phyloP scores from a whole-genome alignment of 257 asterid genomes.

The Handroanthus guayacan region DNA sequence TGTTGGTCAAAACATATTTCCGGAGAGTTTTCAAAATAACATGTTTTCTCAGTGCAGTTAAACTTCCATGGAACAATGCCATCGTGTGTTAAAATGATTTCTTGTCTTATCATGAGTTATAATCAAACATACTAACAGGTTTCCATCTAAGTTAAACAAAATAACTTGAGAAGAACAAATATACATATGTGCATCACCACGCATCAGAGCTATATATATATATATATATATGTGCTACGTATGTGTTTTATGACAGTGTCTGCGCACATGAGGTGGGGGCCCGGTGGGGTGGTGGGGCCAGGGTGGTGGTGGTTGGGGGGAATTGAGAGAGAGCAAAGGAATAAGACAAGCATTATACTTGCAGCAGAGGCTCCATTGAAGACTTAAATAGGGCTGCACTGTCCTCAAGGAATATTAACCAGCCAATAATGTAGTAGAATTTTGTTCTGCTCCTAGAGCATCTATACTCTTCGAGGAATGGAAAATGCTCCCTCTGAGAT shows the following conservation, averaged over 20 bases:
- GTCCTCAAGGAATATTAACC: slow-evolving; percentile 92
- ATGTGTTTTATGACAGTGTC: neutral
- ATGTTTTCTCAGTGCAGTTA: slow-evolving; percentile 5
- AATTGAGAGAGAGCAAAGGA: slow-evolving; percentile 30
- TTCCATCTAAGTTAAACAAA: neutral
- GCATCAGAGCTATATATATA: neutral
- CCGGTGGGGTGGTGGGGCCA: neutral
- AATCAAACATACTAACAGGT: neutral
- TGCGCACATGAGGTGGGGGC: neutral
- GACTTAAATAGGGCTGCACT: slow-evolving; percentile 80
- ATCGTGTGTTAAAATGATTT: neutral
- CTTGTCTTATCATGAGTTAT: neutral
- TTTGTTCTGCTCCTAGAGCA: slow-evolving; percentile 95
- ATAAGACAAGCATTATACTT: slow-evolving; percentile 55
- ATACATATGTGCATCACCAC: neutral
- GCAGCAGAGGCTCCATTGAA: slow-evolving; percentile 89
- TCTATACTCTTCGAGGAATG: slow-evolving; percentile 84
- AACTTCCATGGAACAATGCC: neutral
- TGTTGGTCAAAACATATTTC: slow-evolving; percentile 11
- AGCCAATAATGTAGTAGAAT: slow-evolving; percentile 88
- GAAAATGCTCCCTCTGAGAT: slow-evolving; percentile 87
- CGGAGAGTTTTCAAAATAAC: neutral
- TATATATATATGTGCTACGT: neutral
- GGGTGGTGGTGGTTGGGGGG: neutral
- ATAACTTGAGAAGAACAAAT: neutral